Conservation (phyloP, 148 eudicot genomes). For the Cornus kousa region DNA sequence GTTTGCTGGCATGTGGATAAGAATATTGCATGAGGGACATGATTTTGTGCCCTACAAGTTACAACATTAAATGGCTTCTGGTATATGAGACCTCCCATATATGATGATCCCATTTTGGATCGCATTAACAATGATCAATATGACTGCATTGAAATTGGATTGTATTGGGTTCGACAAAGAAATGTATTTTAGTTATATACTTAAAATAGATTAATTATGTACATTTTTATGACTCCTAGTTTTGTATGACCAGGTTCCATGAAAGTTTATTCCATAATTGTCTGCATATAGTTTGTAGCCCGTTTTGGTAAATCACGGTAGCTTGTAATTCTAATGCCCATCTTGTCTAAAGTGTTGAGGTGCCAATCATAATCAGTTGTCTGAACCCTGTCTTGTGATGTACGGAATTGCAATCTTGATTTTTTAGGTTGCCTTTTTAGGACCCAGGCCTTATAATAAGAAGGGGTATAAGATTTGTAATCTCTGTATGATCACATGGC, state of each 20-base stretch:
- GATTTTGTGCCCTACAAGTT: constrained; percentile 25
- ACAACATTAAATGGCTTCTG: constrained; percentile 16
- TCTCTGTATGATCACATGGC: neutral
- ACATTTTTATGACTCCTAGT: too few species aligned
- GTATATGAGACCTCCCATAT: neutral
- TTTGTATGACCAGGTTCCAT: neutral
- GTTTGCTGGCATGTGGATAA: constrained; percentile 61
- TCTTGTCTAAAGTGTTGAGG: neutral
- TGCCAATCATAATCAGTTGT: neutral
- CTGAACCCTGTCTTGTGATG: neutral
- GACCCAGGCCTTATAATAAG: neutral
- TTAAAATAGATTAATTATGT: too few species aligned
- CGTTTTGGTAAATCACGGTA: too few species aligned
- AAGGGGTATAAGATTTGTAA: too few species aligned
- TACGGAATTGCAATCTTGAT: neutral
- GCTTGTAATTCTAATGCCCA: neutral
- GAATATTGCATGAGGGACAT: constrained; percentile 39
- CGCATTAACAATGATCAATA: neutral
- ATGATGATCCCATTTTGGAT: constrained; percentile 6
- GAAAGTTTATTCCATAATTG: neutral
- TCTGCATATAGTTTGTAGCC: too few species aligned
- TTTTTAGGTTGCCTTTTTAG: neutral
- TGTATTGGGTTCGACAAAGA: neutral
- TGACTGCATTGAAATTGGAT: constrained; percentile 17
- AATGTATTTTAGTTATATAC: too few species aligned